These are phyloP conservation scores for Talaromyces albobiverticillius DNA, from an alignment of 2,329 filamentous ascomycete species.

Conservation along the genomic window DNA sequence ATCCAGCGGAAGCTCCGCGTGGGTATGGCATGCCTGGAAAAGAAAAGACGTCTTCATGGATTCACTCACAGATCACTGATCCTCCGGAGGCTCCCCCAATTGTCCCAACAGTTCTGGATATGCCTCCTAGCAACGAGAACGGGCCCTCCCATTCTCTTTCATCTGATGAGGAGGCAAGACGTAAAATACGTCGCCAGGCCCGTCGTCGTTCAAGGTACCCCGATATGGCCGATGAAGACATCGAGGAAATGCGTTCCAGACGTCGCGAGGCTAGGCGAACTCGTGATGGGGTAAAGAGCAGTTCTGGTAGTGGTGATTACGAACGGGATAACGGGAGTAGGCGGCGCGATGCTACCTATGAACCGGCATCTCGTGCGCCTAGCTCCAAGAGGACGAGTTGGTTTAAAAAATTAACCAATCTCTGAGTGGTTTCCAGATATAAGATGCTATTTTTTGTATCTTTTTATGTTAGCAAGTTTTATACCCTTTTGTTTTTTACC, in stretches of 20 bases:
- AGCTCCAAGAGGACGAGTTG: slow-evolving; percentile 39
- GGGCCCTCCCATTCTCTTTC: slow-evolving; percentile 35
- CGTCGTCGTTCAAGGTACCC: slow-evolving; percentile 40
- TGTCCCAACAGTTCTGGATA: slow-evolving; percentile 45
- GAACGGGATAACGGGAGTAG: slow-evolving; percentile 34
- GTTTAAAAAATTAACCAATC: slow-evolving; percentile 42
- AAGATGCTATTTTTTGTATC: background rate
- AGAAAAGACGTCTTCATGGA: slow-evolving; percentile 51
- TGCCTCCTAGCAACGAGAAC: slow-evolving; percentile 28
- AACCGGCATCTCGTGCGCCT: slow-evolving; percentile 20
- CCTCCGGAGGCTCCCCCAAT: slow-evolving; percentile 48
- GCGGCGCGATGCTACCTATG: slow-evolving; percentile 26
- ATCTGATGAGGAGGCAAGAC: slow-evolving; percentile 43
- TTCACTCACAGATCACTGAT: slow-evolving; percentile 47
- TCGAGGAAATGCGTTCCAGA: slow-evolving; percentile 34
- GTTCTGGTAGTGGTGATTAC: slow-evolving; percentile 39
- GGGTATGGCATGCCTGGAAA: slow-evolving; percentile 34
- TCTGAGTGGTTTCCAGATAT: background rate
- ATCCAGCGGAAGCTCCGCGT: slow-evolving; percentile 24
- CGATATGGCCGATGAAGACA: slow-evolving; percentile 38
- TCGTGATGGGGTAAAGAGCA: slow-evolving; percentile 35
- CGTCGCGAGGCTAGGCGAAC: slow-evolving; percentile 29
- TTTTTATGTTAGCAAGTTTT: background rate
- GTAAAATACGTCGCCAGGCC: slow-evolving; percentile 35
- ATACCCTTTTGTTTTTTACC: background rate